Evolutionary conservation across 768 basidiomycete genomes (phyloP).

Genomic region (Ramaria rubella): DNA sequence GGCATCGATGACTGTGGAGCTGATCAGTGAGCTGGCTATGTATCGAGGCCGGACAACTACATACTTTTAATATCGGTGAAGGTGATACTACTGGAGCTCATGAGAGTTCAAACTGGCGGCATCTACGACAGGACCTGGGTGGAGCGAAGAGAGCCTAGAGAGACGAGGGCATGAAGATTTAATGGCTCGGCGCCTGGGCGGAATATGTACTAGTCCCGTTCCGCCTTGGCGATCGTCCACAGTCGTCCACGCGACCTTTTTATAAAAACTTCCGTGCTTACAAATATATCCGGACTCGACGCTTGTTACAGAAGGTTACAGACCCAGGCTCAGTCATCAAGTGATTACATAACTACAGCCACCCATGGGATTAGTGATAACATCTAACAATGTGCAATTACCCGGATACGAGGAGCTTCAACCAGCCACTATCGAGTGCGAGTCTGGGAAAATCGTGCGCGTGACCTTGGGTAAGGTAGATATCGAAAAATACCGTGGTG

Average conservation of each 20-base stretch:
- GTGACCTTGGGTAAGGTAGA: slow-evolving; percentile 34
- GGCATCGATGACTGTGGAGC: neutral
- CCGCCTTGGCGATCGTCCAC: no score
- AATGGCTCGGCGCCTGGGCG: no score
- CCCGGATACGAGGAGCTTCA: slow-evolving; percentile 40
- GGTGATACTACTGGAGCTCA: neutral
- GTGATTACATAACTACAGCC: no score
- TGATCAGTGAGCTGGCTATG: neutral
- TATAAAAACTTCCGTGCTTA: no score
- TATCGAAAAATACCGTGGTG: slow-evolving; percentile 25
- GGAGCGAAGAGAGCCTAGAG: neutral
- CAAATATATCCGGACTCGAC: no score
- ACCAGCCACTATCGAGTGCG: slow-evolving; percentile 57
- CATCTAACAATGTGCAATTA: slow-evolving; percentile 52
- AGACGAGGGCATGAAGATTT: neutral
- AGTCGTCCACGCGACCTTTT: no score
- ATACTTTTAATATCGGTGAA: neutral
- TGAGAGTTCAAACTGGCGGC: neutral
- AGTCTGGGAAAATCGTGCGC: slow-evolving; percentile 53
- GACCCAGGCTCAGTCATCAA: no score
- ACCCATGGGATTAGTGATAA: slow-evolving; percentile 34
- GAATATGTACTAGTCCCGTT: no score
- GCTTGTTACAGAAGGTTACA: no score
- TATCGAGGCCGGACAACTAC: neutral
- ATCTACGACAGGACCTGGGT: no score